Evolutionary conservation across 805 yeast species (phyloP).

Genomic region (Monosporozyma aquatica): DNA sequence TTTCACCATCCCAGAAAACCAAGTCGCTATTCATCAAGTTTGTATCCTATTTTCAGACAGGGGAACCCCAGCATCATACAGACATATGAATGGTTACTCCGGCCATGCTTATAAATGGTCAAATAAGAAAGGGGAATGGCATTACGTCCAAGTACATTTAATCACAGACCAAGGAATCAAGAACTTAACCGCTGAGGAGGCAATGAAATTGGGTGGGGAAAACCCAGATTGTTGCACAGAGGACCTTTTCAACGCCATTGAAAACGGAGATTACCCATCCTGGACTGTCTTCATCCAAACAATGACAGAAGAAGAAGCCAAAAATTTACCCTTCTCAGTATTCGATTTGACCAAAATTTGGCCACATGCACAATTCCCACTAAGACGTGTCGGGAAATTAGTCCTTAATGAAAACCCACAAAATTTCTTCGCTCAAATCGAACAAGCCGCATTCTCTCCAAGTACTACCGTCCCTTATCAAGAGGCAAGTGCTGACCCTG

Average conservation of each 20-base stretch:
- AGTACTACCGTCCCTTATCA: constrained; percentile 78
- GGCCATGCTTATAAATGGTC: constrained; percentile 59
- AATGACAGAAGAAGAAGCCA: constrained; percentile 77
- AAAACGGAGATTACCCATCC: constrained; percentile 66
- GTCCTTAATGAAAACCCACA: constrained; percentile 74
- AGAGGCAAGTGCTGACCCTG: constrained; percentile 79
- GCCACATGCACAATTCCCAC: constrained; percentile 82
- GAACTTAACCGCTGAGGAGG: constrained; percentile 54
- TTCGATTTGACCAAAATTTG: constrained; percentile 88
- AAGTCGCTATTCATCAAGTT: constrained; percentile 72
- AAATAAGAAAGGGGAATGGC: constrained; percentile 44
- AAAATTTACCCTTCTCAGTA: constrained; percentile 66
- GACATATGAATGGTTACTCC: constrained; percentile 56
- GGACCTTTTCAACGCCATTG: constrained; percentile 73
- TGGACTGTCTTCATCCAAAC: constrained; percentile 83
- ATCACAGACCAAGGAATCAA: constrained; percentile 46
- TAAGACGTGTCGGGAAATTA: constrained; percentile 76
- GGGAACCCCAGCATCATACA: constrained; percentile 48
- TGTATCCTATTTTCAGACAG: constrained; percentile 51
- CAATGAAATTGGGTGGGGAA: constrained; percentile 55
- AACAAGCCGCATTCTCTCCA: constrained; percentile 80
- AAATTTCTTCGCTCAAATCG: constrained; percentile 82
- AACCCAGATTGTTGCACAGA: constrained; percentile 78
- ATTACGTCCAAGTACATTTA: constrained; percentile 51
- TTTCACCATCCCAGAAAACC: constrained; percentile 50